These are phyloP conservation scores for Zygoascus hellenicus DNA, from an alignment of 1,139 yeast species.

Conservation along the genomic window DNA sequence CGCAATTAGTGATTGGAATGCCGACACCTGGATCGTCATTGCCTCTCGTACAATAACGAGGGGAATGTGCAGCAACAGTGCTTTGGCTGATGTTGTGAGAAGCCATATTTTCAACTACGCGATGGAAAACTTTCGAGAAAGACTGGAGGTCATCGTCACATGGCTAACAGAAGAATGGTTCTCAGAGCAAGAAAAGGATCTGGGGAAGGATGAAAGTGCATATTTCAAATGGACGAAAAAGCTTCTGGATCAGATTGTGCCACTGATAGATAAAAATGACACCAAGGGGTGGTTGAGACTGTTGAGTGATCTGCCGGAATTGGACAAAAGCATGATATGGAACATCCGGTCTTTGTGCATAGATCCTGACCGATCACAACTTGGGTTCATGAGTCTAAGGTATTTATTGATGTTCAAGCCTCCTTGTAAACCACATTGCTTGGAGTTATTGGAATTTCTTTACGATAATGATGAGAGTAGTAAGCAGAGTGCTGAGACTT, in stretches of 20 bases:
- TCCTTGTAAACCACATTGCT: slow-evolving; percentile 63
- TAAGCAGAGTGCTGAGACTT: slow-evolving; percentile 48
- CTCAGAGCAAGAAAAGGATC: slow-evolving; percentile 40
- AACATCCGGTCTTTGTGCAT: slow-evolving; percentile 69
- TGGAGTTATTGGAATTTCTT: slow-evolving; percentile 58
- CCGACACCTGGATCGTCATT: slow-evolving; percentile 72
- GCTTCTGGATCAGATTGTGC: slow-evolving; percentile 73
- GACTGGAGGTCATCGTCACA: slow-evolving; percentile 74
- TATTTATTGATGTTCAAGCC: slow-evolving; percentile 87
- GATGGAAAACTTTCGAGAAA: slow-evolving; percentile 62
- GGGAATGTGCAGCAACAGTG: slow-evolving; percentile 43
- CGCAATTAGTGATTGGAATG: slow-evolving; percentile 49
- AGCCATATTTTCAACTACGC: slow-evolving; percentile 68
- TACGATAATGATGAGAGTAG: slow-evolving; percentile 49
- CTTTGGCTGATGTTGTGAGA: slow-evolving; percentile 42
- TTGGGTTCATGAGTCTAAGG: slow-evolving; percentile 74
- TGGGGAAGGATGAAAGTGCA: slow-evolving; percentile 18
- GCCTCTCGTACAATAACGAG: slow-evolving; percentile 74
- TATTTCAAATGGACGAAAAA: slow-evolving; percentile 57
- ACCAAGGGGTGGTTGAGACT: slow-evolving; percentile 74
- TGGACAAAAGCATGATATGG: slow-evolving; percentile 54
- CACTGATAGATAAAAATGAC: slow-evolving; percentile 76
- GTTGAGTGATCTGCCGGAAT: slow-evolving; percentile 77
- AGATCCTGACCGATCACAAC: slow-evolving; percentile 75
- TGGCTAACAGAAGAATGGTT: slow-evolving; percentile 99